Conservation (phyloP, 2,329 filamentous ascomycete genomes). For the Diaporthe vexans region DNA sequence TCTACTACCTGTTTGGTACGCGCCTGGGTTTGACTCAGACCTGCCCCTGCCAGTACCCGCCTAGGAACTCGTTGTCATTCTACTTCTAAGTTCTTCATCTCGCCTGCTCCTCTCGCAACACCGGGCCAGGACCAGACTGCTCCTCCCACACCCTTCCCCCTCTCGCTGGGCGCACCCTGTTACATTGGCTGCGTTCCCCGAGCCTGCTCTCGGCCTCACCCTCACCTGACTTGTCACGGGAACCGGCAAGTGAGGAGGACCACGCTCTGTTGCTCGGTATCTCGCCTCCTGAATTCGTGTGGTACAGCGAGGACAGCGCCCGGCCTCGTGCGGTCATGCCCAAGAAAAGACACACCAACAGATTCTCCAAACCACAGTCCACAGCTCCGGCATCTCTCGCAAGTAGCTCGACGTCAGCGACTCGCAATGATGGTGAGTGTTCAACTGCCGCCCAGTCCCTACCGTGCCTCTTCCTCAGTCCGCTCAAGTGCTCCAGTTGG, state of each 20-base stretch:
- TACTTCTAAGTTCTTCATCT: slow-evolving; percentile 20
- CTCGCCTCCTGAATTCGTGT: background rate
- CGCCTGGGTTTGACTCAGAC: slow-evolving; percentile 39
- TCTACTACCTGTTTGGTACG: slow-evolving; percentile 6
- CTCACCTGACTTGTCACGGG: slow-evolving; percentile 36
- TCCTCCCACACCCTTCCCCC: background rate
- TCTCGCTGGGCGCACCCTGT: background rate
- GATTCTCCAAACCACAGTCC: slow-evolving; percentile 71
- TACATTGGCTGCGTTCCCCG: slow-evolving; percentile 19
- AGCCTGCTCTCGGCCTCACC: slow-evolving; percentile 21
- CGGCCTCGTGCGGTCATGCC: slow-evolving; percentile 72
- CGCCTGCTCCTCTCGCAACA: slow-evolving; percentile 22
- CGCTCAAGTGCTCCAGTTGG: no score
- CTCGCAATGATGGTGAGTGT: slow-evolving; percentile 38
- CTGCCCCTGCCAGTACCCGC: slow-evolving; percentile 42
- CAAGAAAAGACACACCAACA: slow-evolving; percentile 71
- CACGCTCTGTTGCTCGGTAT: slow-evolving; percentile 16
- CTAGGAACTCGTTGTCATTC: slow-evolving; percentile 16
- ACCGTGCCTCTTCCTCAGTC: slow-evolving; percentile 9
- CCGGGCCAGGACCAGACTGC: background rate
- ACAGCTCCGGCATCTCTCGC: slow-evolving; percentile 64
- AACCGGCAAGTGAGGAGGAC: slow-evolving; percentile 15
- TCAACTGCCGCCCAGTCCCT: background rate
- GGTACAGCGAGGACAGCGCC: slow-evolving; percentile 1
- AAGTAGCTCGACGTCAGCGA: slow-evolving; percentile 50